These are phyloP conservation scores for Halenospora varia DNA, from an alignment of 495 filamentous ascomycete species.

Conservation along the genomic window DNA sequence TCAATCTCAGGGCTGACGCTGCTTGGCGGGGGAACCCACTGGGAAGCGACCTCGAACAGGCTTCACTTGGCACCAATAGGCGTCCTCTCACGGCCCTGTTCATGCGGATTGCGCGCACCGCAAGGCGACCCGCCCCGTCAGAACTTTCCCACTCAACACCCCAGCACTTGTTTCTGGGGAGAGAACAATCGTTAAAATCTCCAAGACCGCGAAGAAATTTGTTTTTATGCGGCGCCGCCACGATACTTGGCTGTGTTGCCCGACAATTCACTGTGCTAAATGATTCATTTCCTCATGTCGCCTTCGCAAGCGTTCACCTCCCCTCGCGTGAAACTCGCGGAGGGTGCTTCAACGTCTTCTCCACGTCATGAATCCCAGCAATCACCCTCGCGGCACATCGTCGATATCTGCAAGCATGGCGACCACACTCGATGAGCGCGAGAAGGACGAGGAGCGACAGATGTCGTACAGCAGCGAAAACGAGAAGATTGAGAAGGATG, in stretches of 20 bases:
- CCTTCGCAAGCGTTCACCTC: neutral
- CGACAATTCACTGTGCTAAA: neutral
- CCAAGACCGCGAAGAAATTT: neutral
- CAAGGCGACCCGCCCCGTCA: neutral
- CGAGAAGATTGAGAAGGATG: neutral
- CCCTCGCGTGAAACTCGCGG: no score
- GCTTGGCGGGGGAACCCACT: no score
- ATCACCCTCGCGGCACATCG: neutral
- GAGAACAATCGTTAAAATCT: neutral
- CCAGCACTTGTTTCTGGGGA: neutral
- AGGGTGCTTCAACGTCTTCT: neutral
- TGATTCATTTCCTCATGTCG: neutral
- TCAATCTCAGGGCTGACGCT: no score
- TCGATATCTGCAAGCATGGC: neutral
- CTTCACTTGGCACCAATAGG: neutral
- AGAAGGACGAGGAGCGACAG: neutral
- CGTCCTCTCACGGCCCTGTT: neutral
- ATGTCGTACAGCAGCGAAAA: neutral
- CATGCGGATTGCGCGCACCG: neutral
- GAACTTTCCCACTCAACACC: neutral
- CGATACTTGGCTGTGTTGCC: neutral
- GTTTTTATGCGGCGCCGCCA: neutral
- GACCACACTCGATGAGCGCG: neutral
- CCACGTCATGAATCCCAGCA: neutral
- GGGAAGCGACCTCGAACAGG: no score